These are phyloP conservation scores for Trypanosomatidae sp. DNA, from an alignment of 208 protist species.

Conservation along the genomic window DNA sequence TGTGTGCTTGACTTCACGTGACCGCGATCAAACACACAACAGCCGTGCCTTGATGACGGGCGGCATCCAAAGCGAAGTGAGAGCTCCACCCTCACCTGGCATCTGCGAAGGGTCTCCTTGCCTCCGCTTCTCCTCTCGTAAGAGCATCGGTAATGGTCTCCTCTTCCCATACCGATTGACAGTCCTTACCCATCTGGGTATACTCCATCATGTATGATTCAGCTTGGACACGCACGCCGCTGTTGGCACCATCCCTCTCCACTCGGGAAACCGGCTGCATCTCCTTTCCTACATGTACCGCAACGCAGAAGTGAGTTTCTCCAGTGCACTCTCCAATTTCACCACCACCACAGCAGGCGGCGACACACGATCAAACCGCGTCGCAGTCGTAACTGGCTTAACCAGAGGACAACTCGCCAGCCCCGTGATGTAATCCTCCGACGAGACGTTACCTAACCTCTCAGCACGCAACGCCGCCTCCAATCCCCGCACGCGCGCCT, in stretches of 20 bases:
- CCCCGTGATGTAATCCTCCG: neutral
- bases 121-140: neutral
- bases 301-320: constrained; percentile 27
- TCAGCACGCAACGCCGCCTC: constrained; percentile 5
- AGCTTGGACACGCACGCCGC: neutral
- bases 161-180: no score
- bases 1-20: neutral
- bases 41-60: neutral
- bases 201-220: neutral
- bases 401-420: neutral
- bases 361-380: neutral
- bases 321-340: constrained; percentile 25
- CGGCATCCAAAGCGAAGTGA: neutral
- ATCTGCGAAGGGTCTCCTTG: neutral
- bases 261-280: neutral
- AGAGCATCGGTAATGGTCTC: neutral
- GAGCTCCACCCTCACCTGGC: neutral
- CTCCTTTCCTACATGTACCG: constrained; percentile 1
- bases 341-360: neutral
- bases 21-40: neutral
- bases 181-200: neutral
- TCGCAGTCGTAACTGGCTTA: neutral
- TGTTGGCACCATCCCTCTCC: neutral
- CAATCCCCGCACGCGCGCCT: constrained; percentile 9
- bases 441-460: neutral